Percentiles rank a stretch among this genome's conserved stretches.
phyloP scores from a whole-genome alignment of 2,329 filamentous ascomycete species.

The Phialemoniopsis sp. region DNA sequence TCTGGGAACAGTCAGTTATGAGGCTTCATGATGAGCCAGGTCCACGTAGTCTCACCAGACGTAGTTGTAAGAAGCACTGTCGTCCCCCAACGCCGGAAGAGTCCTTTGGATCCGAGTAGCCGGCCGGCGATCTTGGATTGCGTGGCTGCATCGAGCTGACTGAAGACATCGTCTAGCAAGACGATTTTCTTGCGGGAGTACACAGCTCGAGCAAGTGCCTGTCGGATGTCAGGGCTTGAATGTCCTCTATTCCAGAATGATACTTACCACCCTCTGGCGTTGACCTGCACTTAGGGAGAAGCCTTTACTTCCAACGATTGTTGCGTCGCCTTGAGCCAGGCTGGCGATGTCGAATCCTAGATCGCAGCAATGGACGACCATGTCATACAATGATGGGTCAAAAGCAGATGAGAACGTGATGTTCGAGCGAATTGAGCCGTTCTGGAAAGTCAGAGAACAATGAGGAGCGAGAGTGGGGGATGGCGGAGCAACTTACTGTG shows the following conservation, averaged over 20 bases:
- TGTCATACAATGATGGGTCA: conserved; percentile 20
- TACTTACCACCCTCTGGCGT: conserved; percentile 19
- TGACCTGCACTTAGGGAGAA: conserved; percentile 22
- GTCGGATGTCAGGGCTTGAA: too few relatives aligned
- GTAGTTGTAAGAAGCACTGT: conserved; percentile 41
- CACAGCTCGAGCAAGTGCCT: conserved; percentile 41
- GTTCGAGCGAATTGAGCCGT: too few relatives aligned
- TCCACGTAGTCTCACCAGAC: too few relatives aligned
- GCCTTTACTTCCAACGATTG: conserved; percentile 18
- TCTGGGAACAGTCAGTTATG: too few relatives aligned
- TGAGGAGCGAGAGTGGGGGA: too few relatives aligned
- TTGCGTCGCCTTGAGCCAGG: conserved; percentile 15
- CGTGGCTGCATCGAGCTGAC: conserved; percentile 39
- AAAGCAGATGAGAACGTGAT: neutral
- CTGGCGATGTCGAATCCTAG: conserved; percentile 18
- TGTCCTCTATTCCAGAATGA: neutral
- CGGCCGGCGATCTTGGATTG: conserved; percentile 33
- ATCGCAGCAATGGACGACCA: conserved; percentile 18
- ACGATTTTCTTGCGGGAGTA: conserved; percentile 33
- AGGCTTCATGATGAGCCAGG: too few relatives aligned
- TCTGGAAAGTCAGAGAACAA: too few relatives aligned
- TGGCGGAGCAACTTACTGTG: conserved; percentile 1
- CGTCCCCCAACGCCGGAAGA: conserved; percentile 28
- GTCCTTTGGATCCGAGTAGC: conserved; percentile 32
- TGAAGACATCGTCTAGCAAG: conserved; percentile 42